Conservation (phyloP, 805 yeast genomes). For the Zygotorulaspora sp. region DNA sequence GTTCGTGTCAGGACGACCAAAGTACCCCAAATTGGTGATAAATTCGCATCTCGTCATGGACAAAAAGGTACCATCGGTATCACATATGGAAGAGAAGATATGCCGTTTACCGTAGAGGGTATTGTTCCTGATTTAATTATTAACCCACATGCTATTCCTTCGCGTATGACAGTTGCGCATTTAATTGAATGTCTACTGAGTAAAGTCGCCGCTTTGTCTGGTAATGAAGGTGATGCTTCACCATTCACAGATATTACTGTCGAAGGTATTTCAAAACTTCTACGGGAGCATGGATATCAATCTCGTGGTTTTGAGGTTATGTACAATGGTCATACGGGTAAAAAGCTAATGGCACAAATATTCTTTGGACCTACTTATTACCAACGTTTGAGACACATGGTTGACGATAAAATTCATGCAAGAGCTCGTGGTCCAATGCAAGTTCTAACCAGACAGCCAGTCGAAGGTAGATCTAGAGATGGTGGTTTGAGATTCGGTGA, state of each 20-base stretch:
- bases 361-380: slow-evolving; percentile 99
- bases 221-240: slow-evolving; percentile 98
- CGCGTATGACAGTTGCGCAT: slow-evolving; percentile 99
- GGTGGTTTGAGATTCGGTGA: slow-evolving; percentile 99
- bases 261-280: slow-evolving; percentile 86
- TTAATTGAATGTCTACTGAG: slow-evolving; percentile 95
- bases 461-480: slow-evolving; percentile 98
- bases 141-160: slow-evolving; percentile 99
- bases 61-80: slow-evolving; percentile 99
- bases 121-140: slow-evolving; percentile 95
- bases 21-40: slow-evolving; percentile 98
- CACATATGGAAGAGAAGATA: slow-evolving; percentile 95
- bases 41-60: slow-evolving; percentile 99
- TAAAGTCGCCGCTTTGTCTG: slow-evolving; percentile 90
- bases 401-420: slow-evolving; percentile 97
- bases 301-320: slow-evolving; percentile 98
- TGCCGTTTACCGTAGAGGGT: slow-evolving; percentile 97
- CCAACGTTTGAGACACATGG: slow-evolving; percentile 99
- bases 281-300: slow-evolving; percentile 95
- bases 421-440: slow-evolving; percentile 99
- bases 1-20: slow-evolving; percentile 99
- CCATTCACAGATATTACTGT: slow-evolving; percentile 98
- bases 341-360: slow-evolving; percentile 94
- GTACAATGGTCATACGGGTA: slow-evolving; percentile 99
- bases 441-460: slow-evolving; percentile 96